These are phyloP conservation scores for Fusarium sp. DNA, from an alignment of 2,329 filamentous ascomycete species.

Conservation along the genomic window DNA sequence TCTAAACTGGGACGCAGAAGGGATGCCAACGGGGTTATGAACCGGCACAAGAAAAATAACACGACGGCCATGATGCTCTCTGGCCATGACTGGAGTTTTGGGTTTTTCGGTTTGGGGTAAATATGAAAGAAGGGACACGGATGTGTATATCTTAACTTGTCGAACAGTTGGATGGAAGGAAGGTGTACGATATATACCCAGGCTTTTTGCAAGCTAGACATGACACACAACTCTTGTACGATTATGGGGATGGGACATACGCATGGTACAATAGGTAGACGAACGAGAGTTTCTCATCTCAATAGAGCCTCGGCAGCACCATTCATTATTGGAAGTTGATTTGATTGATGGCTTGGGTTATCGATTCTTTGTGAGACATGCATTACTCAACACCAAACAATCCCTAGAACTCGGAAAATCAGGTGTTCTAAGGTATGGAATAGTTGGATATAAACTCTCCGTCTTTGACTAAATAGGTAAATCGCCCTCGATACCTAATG, in stretches of 20 bases:
- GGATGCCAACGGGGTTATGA: slow-evolving; percentile 18
- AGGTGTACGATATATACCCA: slow-evolving; percentile 42
- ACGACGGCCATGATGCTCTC: slow-evolving; percentile 7
- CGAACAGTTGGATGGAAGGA: neutral
- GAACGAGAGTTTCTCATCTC: neutral
- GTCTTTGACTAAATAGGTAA: neutral
- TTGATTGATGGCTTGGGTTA: neutral
- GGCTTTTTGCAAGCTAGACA: slow-evolving; percentile 8
- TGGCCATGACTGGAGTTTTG: slow-evolving; percentile 2
- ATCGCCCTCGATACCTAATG: neutral
- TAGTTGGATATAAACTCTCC: neutral
- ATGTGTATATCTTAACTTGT: neutral
- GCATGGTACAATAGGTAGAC: neutral
- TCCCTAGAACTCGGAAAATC: too few species aligned
- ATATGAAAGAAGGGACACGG: neutral
- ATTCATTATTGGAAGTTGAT: neutral
- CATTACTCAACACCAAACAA: neutral
- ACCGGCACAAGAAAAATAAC: neutral
- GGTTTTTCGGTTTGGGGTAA: neutral
- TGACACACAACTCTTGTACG: slow-evolving; percentile 34
- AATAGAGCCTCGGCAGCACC: neutral
- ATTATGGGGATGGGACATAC: neutral
- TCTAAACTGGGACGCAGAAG: slow-evolving; percentile 40
- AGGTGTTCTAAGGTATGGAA: neutral
- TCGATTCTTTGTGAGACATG: neutral